A percentile compares a stretch with the other conserved stretches of the same genome.
Conservation (phyloP, 2,329 filamentous ascomycete species). For the Hymenoscyphus salicellus region DNA sequence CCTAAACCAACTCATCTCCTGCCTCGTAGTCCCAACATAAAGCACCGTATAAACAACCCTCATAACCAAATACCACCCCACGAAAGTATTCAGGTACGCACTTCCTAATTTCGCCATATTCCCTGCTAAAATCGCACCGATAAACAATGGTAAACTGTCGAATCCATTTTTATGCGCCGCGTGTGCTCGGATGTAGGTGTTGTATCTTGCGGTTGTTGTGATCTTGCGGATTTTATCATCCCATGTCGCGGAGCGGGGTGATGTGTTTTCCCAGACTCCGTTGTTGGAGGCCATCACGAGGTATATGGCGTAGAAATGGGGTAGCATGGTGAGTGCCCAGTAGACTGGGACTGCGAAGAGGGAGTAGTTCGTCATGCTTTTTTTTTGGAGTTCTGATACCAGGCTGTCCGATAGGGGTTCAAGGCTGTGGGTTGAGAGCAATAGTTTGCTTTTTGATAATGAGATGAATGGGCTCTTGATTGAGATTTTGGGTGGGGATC, state of each 20-base stretch:
- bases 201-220: constrained; percentile 39
- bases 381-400: neutral
- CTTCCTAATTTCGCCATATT: constrained; percentile 39
- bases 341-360: constrained; percentile 43
- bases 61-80: constrained; percentile 10
- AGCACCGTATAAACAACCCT: constrained; percentile 13
- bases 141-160: constrained; percentile 46
- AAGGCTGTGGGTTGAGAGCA: neutral
- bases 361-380: constrained; percentile 11
- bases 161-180: constrained; percentile 46
- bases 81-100: constrained; percentile 20
- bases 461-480: neutral
- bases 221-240: constrained; percentile 39
- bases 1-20: constrained; percentile 3
- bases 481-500: neutral
- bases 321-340: constrained; percentile 41
- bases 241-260: constrained; percentile 39
- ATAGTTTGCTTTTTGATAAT: neutral
- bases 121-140: constrained; percentile 43
- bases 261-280: constrained; percentile 44
- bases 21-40: constrained; percentile 4
- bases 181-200: constrained; percentile 44
- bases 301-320: constrained; percentile 39
- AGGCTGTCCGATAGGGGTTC: neutral
- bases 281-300: constrained; percentile 35